Percentiles rank a stretch among this genome's conserved stretches.
Evolutionary conservation across 441 rosid species (phyloP).

Genomic region (Pelargonium cotyledonis): DNA sequence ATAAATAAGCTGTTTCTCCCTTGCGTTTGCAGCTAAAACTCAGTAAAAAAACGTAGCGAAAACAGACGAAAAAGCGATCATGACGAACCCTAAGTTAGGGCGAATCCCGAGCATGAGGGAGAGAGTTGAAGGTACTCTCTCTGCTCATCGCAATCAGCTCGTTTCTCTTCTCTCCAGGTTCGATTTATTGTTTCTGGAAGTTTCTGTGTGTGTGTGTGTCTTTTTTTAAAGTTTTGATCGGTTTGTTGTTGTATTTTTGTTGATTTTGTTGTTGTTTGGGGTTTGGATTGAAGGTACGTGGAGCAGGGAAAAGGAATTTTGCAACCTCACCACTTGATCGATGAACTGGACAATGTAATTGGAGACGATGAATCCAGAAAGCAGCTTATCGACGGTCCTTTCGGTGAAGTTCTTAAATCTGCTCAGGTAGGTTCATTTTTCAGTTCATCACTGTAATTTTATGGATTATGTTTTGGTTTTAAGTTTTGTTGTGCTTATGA

Average conservation of each 20-base stretch:
- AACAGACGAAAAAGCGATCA: slow-evolving; percentile 10
- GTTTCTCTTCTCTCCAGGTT: slow-evolving; percentile 93
- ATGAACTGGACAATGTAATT: slow-evolving; percentile 62
- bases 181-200: neutral
- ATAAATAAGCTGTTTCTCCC: no score
- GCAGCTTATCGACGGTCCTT: slow-evolving; percentile 46
- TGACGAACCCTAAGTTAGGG: slow-evolving; percentile 46
- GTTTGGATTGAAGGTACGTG: slow-evolving; percentile 51
- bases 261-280: no score
- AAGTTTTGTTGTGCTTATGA: neutral
- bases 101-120: slow-evolving; percentile 73
- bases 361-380: slow-evolving; percentile 45
- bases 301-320: slow-evolving; percentile 86
- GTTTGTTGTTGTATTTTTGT: slow-evolving; percentile 3
- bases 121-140: slow-evolving; percentile 80
- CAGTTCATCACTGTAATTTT: neutral
- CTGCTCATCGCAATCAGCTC: slow-evolving; percentile 79
- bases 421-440: slow-evolving; percentile 48
- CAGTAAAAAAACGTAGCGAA: no score
- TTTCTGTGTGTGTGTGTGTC: neutral
- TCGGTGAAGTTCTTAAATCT: slow-evolving; percentile 64
- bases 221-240: no score
- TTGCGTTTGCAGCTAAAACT: no score
- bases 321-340: slow-evolving; percentile 82
- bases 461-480: neutral